phyloP scores from a whole-genome alignment of 768 basidiomycete species.

The Rhodosporidiobolus odoratus region DNA sequence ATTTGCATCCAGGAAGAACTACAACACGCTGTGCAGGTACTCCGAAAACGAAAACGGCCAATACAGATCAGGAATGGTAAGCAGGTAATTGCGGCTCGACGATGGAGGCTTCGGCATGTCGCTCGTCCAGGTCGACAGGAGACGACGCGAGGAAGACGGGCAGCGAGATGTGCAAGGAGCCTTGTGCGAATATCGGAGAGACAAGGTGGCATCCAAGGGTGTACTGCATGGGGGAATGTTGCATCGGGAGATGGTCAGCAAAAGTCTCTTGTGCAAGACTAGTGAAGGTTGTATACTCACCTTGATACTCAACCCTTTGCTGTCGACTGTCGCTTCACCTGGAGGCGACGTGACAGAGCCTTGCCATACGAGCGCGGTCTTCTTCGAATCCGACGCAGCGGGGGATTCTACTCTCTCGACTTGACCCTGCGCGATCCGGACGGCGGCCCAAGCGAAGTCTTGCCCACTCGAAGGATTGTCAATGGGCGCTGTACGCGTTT shows the following conservation, averaged over 20 bases:
- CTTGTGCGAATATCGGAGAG: slow-evolving; percentile 12
- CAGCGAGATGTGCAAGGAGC: slow-evolving; percentile 2
- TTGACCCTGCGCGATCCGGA: not conserved
- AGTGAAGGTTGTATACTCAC: not conserved
- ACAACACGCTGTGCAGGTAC: too few species aligned
- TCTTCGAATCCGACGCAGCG: not conserved
- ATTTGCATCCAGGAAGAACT: too few species aligned
- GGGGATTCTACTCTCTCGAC: not conserved
- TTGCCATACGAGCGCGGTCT: not conserved
- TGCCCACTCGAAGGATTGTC: not conserved
- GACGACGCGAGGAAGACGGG: slow-evolving; percentile 22
- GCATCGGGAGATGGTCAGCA: not conserved
- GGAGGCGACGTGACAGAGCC: not conserved
- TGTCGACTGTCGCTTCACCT: slow-evolving; percentile 13
- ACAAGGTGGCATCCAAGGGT: slow-evolving; percentile 1
- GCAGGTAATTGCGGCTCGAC: not conserved
- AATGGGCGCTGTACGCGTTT: slow-evolving; percentile 23
- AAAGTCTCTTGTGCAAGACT: too few species aligned
- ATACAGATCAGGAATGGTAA: not conserved
- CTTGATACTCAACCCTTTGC: not conserved
- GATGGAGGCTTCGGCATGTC: not conserved
- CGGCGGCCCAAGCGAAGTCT: slow-evolving; percentile 6
- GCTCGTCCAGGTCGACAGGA: not conserved
- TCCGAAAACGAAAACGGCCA: too few species aligned
- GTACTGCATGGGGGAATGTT: not conserved